Evolutionary conservation across 176 grass and related monocot genomes (phyloP).

Genomic region (Stipa capillata): DNA sequence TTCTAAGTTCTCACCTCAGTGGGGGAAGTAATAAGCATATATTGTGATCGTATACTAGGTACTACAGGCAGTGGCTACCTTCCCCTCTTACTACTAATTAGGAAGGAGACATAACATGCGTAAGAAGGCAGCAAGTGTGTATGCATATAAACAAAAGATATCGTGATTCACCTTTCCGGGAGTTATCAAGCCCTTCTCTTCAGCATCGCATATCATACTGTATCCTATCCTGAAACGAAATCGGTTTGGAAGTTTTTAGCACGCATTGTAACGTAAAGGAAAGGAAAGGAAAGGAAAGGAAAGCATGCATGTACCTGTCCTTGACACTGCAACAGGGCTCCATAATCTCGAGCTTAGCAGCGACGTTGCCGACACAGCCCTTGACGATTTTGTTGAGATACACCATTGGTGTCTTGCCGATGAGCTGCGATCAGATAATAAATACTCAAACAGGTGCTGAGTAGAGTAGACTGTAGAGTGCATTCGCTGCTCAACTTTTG

Average conservation of each 20-base stretch:
- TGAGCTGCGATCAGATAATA: constrained; percentile 49
- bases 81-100: background rate
- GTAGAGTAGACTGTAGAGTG: background rate
- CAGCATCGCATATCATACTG: constrained; percentile 87
- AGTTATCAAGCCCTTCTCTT: constrained; percentile 71
- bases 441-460: background rate
- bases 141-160: background rate
- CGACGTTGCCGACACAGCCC: constrained; percentile 69
- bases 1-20: too few relatives aligned
- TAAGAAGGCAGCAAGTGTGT: background rate
- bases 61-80: background rate
- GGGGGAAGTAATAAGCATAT: background rate
- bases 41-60: background rate
- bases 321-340: constrained; percentile 98
- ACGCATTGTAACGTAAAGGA: too few relatives aligned
- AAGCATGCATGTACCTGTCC: too few relatives aligned
- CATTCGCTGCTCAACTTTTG: background rate
- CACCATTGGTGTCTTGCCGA: constrained; percentile 96
- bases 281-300: too few relatives aligned
- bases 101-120: background rate
- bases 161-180: constrained; percentile 61
- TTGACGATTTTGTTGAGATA: constrained; percentile 85
- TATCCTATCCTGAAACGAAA: constrained; percentile 75
- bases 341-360: constrained; percentile 98
- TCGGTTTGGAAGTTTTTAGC: background rate